A percentile compares a stretch with the other conserved stretches of the same genome.
phyloP scores from a whole-genome alignment of 2,329 filamentous ascomycete genomes.

The Achaetomium macrosporum region DNA sequence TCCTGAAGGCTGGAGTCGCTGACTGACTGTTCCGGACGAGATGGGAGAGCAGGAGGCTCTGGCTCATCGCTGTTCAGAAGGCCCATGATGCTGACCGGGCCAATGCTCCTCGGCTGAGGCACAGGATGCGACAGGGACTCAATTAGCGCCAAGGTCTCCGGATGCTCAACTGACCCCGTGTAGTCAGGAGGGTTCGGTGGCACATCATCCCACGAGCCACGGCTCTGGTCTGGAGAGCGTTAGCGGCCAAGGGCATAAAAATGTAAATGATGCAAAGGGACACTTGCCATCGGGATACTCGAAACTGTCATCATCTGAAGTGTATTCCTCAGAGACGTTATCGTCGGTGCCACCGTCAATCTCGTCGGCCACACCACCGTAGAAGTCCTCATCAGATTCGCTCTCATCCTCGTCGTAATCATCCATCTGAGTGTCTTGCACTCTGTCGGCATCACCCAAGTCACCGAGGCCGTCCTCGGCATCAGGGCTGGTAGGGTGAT shows the following conservation, averaged over 20 bases:
- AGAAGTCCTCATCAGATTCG: background rate
- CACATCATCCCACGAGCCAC: background rate
- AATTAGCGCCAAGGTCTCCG: background rate
- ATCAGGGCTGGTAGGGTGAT: background rate
- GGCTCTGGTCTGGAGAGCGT: background rate
- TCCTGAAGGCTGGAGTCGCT: background rate
- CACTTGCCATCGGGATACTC: background rate
- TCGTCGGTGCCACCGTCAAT: background rate
- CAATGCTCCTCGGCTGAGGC: background rate
- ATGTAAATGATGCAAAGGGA: background rate
- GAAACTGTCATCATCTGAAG: constrained; percentile 1
- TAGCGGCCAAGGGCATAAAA: background rate
- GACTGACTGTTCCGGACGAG: background rate
- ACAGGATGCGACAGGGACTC: background rate
- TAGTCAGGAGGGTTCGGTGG: background rate
- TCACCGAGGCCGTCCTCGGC: background rate
- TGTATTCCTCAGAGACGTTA: background rate
- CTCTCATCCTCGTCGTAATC: background rate
- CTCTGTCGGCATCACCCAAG: background rate
- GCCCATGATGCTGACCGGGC: constrained; percentile 6
- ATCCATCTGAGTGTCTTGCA: background rate
- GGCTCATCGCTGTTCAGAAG: constrained; percentile 12
- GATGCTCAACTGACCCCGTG: background rate
- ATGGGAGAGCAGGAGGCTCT: background rate
- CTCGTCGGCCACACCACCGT: constrained; percentile 6